Evolutionary conservation across 2,329 filamentous ascomycete genomes (phyloP).

Genomic region (Ceratocystis cacaofunesta): DNA sequence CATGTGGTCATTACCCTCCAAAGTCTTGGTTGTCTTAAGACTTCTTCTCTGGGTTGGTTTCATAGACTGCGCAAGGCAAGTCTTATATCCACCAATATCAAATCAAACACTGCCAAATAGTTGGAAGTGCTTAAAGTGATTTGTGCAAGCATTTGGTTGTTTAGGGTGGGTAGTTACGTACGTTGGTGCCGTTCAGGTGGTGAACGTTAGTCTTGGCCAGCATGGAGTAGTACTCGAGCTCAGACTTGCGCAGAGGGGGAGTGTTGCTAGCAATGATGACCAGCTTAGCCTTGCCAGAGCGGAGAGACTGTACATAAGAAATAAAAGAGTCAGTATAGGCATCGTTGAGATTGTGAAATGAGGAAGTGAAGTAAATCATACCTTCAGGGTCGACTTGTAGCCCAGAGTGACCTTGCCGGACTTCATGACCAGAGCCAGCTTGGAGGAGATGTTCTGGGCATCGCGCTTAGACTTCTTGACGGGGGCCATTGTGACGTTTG

Average conservation of each 20-base stretch:
- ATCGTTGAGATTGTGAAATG: slow-evolving; percentile 21
- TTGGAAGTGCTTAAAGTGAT: not conserved
- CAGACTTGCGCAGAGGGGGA: slow-evolving; percentile 91
- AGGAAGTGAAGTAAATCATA: slow-evolving; percentile 13
- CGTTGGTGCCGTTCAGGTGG: slow-evolving; percentile 98
- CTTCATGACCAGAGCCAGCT: slow-evolving; percentile 49
- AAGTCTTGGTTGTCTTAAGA: slow-evolving; percentile 50
- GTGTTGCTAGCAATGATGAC: slow-evolving; percentile 91
- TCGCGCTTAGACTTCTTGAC: slow-evolving; percentile 77
- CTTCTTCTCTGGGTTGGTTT: slow-evolving; percentile 77
- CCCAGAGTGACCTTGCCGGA: slow-evolving; percentile 70
- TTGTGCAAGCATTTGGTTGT: not conserved
- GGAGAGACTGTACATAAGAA: slow-evolving; percentile 48
- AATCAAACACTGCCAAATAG: not conserved
- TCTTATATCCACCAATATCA: slow-evolving; percentile 16
- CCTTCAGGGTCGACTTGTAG: slow-evolving; percentile 50
- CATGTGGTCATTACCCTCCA: slow-evolving; percentile 57
- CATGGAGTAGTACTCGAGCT: slow-evolving; percentile 93
- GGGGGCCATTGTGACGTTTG: slow-evolving; percentile 46
- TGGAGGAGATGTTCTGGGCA: slow-evolving; percentile 56
- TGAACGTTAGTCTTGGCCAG: slow-evolving; percentile 87
- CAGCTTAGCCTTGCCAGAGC: slow-evolving; percentile 95
- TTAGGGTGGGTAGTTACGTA: slow-evolving; percentile 43
- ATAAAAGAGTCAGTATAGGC: slow-evolving; percentile 33
- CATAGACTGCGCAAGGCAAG: slow-evolving; percentile 22